phyloP scores from a whole-genome alignment of 352 stramenopile species.

The Phytophthora foliorum region DNA sequence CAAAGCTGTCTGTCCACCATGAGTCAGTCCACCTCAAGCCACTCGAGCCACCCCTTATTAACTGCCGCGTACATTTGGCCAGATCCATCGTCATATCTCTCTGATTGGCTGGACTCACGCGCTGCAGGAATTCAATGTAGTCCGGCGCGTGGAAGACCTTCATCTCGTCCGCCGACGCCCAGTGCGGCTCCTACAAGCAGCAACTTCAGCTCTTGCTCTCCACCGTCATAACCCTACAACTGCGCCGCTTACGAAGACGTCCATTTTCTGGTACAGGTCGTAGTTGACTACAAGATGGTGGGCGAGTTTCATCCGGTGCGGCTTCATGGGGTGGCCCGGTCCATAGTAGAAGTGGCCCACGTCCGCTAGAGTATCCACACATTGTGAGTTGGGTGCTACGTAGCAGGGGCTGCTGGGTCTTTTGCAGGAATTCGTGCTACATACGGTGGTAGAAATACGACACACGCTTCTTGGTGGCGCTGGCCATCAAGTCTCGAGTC shows the following conservation, averaged over 20 bases:
- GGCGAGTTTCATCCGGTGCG: conserved; percentile 96
- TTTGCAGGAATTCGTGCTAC: conserved; percentile 15
- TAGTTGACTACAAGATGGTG: conserved; percentile 98
- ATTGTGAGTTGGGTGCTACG: background rate
- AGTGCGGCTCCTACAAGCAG: conserved; percentile 73
- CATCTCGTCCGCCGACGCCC: conserved; percentile 93
- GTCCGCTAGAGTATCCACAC: conserved; percentile 69
- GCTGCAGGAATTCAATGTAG: conserved; percentile 98
- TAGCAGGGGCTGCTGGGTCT: background rate
- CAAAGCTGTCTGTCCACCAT: conserved; percentile 91
- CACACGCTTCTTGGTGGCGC: conserved; percentile 73
- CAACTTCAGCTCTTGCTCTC: background rate
- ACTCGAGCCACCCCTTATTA: background rate
- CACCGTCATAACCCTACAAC: background rate
- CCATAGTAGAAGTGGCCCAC: conserved; percentile 98
- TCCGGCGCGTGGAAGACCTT: conserved; percentile 97
- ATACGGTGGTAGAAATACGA: conserved; percentile 91
- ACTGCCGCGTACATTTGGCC: conserved; percentile 63
- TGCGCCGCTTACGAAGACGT: conserved; percentile 91
- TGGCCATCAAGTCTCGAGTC: conserved; percentile 31
- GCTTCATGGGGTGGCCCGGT: conserved; percentile 98
- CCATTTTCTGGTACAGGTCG: conserved; percentile 98
- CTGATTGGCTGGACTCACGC: conserved; percentile 95
- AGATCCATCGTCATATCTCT: conserved; percentile 78
- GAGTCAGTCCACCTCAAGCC: conserved; percentile 2